phyloP scores from a whole-genome alignment of 225 moss, liverwort and hornwort species.

The Lunularia cruciata region DNA sequence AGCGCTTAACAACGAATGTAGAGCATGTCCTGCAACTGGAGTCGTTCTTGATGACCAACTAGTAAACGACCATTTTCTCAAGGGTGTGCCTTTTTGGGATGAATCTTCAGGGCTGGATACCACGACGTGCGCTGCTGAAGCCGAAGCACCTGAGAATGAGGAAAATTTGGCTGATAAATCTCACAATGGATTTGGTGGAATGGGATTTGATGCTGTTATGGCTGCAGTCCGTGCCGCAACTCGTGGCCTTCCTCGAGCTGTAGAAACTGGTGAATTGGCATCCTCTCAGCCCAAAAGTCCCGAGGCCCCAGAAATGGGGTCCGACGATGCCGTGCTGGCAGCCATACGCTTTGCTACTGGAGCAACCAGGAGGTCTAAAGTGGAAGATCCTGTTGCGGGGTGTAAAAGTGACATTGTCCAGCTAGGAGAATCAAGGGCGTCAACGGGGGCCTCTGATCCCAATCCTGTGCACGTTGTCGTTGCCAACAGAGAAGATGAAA shows the following conservation, averaged over 20 bases:
- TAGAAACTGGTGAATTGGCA: slow-evolving; percentile 19
- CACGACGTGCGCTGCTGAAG: slow-evolving; percentile 8
- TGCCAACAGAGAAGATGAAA: not conserved
- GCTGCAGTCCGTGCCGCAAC: slow-evolving; percentile 51
- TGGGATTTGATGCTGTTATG: slow-evolving; percentile 50
- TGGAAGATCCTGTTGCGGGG: slow-evolving; percentile 20
- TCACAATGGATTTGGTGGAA: slow-evolving; percentile 36
- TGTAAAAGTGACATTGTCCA: not conserved
- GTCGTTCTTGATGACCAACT: slow-evolving; percentile 12
- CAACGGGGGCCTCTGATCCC: not conserved
- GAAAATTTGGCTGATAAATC: slow-evolving; percentile 7
- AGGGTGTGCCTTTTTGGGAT: slow-evolving; percentile 34
- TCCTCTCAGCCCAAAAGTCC: not conserved
- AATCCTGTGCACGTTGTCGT: not conserved
- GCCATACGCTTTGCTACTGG: slow-evolving; percentile 44
- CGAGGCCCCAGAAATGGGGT: slow-evolving; percentile 32
- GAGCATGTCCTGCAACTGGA: not conserved
- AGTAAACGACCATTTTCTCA: slow-evolving; percentile 31
- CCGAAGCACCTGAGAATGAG: slow-evolving; percentile 14
- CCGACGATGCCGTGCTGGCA: slow-evolving; percentile 48
- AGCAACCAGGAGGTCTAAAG: slow-evolving; percentile 18
- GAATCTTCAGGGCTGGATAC: slow-evolving; percentile 7
- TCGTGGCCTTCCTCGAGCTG: slow-evolving; percentile 28
- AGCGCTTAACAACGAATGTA: slow-evolving; percentile 3
- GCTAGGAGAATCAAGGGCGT: slow-evolving; percentile 27